Base-by-base conservation (phyloP, 1,284 basidiomycete species). In the Cryptococcus sp. region DNA sequence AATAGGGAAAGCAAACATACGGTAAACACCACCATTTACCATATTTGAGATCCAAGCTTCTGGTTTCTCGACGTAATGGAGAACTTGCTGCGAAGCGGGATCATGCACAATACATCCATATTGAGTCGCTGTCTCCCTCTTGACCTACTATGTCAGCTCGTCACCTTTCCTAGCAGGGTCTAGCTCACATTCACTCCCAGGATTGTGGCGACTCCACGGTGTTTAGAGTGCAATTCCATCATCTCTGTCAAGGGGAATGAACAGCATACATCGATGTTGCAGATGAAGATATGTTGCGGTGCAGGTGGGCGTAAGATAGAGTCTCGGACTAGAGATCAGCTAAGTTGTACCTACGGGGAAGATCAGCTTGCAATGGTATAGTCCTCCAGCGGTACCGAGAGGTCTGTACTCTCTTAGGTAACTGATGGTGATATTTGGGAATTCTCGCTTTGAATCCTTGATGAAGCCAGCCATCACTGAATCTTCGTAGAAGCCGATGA, bases 401-500 rank as follows among this genome's bases (percentile, higher is more conserved):
- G 77, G 70, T 45, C 76, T 67, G 63, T 77, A 80, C 57, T 80
- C 79, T 46, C 78, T 67, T 49, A 79, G 61, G 66, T 80, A 80
- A 53, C 73, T 70, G 58, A 79, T 77, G 32, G 59, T 56, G 55
- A 80, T 69, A 53, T 77, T 76, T 39, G 78, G 76, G 61, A 79
- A 80, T 65, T 79, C 78, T 45, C 76, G 69, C 59, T 72, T 72
- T 5, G 72, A 72, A 49, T 77, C 76, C 55, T 76, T 76, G 64
- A 80, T 61, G 62, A 79, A 80, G 5, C 69, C 68, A 21, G 65
- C 66, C 64, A 80, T 73, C 40, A 78, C 68, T 3, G 69, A 61
- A 59, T 80, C 78, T 50, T 79, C 77, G 67, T 79, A 80, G 63
- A 79, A 79, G 2, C 79, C 79, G 53, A 79, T 76, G 52, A 80